Base-by-base conservation (phyloP, 2,329 filamentous ascomycete genomes). In the Alternaria brassicicola region DNA sequence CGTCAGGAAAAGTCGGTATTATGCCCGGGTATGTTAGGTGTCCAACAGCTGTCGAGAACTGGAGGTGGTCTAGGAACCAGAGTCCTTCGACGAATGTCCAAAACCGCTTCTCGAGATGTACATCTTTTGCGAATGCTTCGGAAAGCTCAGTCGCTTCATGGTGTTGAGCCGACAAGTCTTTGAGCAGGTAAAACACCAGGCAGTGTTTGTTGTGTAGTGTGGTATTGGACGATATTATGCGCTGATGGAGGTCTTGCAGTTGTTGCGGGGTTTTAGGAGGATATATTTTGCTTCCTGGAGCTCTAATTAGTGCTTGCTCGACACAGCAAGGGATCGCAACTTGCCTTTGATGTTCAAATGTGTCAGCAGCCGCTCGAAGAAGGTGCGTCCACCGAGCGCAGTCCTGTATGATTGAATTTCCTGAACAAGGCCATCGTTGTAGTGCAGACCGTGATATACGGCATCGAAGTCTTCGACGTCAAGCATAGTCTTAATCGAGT, bases 161-260 rank as follows among this genome's bases (percentile, higher is more conserved):
- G 9, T 68, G 64, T 26, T 80, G 72, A 12, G 78, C 77, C 36
- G 89, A 86, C 71, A 89, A 86, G 74, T 96, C 91, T 70, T 92
- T 88, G 3, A 96, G 84, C 36, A 96, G 81, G 75, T 96, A 96
- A 81, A 91, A 96, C 63, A 96, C 82, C 46, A 95, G 84, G 17
- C 92, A 91, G 65, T 93, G 87, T 76, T 93, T 93, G 79, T 93
- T 89, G 75, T 93, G 89, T 52, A 86, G 83, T 7, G 89, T 85
- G 66, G 89, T 87, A 47, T 80, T 81, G 52, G 82, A 86, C 25
- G 86, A 83, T 74, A 88, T 85, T 63, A 96, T 88, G 58, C 88
- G 86, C 61, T 87, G 81, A 77, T 93, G 88, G 6, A 96, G 83
- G 36, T 86, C 85, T 65, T 86, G 85, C 28, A 96, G 83, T 39